These are phyloP conservation scores for Cytospora paraplurivora DNA, from an alignment of 2,329 filamentous ascomycete genomes.

Conservation along the genomic window DNA sequence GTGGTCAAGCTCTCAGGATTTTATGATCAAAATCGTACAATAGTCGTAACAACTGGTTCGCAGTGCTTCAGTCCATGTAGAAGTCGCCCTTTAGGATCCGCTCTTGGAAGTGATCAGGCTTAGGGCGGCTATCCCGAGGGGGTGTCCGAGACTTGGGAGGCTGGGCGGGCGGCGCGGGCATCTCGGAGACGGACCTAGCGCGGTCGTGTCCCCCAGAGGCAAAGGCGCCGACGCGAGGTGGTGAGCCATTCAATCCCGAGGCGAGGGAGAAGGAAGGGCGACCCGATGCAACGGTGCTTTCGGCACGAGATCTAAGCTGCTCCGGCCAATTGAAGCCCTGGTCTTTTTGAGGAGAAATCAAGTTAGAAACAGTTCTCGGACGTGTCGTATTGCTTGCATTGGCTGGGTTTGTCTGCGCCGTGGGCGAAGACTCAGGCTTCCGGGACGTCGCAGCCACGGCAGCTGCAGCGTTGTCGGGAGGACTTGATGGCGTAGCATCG, in stretches of 20 bases:
- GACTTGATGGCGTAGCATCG: constrained; percentile 34
- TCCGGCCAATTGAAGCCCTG: constrained; percentile 98
- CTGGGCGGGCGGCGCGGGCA: constrained; percentile 59
- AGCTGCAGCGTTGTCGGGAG: constrained; percentile 39
- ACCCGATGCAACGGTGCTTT: constrained; percentile 67
- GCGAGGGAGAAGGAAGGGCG: constrained; percentile 63
- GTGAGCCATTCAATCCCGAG: constrained; percentile 45
- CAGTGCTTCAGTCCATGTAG: constrained; percentile 79
- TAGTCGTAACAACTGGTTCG: constrained; percentile 3
- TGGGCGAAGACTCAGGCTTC: constrained; percentile 35
- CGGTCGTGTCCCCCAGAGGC: constrained; percentile 57
- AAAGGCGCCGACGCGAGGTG: constrained; percentile 41
- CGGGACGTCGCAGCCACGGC: constrained; percentile 34
- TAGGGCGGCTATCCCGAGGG: constrained; percentile 51
- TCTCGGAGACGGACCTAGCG: constrained; percentile 69
- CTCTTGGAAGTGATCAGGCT: constrained; percentile 95
- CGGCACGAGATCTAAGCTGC: constrained; percentile 88
- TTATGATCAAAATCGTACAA: neutral
- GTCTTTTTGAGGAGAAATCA: constrained; percentile 65
- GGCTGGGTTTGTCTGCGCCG: constrained; percentile 39
- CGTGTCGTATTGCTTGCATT: constrained; percentile 63
- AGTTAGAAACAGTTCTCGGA: constrained; percentile 67
- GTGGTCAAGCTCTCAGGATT: neutral
- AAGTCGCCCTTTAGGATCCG: constrained; percentile 97
- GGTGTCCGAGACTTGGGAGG: constrained; percentile 49